phyloP scores from a whole-genome alignment of 768 basidiomycete species.

The Leccinum broughii region DNA sequence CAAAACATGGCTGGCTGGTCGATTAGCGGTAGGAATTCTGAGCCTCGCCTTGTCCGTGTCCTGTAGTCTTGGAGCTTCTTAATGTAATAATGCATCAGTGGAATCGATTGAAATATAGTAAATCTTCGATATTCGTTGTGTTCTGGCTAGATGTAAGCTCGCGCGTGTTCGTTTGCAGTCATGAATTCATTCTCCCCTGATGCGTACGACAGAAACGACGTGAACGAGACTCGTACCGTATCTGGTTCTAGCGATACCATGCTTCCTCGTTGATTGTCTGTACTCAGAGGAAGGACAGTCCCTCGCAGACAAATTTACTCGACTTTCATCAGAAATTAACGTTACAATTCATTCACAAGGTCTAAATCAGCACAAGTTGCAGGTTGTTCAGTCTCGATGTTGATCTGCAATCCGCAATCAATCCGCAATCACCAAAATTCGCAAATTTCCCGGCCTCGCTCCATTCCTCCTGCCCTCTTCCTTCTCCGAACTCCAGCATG shows the following conservation, averaged over 20 bases:
- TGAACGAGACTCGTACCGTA: neutral
- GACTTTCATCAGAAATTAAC: too few species aligned
- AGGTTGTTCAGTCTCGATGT: too few species aligned
- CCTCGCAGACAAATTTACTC: too few species aligned
- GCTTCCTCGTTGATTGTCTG: neutral
- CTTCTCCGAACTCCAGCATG: too few species aligned
- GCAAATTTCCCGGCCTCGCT: too few species aligned
- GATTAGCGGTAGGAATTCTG: neutral
- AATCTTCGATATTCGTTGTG: neutral
- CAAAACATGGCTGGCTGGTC: constrained; percentile 3
- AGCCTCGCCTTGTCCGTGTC: neutral
- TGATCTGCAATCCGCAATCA: too few species aligned
- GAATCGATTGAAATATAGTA: neutral
- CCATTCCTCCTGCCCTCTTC: too few species aligned
- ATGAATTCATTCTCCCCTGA: neutral
- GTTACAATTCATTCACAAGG: too few species aligned
- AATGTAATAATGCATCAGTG: neutral
- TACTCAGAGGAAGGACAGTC: neutral
- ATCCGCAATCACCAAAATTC: too few species aligned
- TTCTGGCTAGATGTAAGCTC: neutral
- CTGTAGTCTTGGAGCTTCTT: neutral
- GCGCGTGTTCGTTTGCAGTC: neutral
- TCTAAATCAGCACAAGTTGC: too few species aligned
- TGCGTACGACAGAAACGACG: neutral
- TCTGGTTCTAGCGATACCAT: neutral